Conservation (phyloP, 2,329 filamentous ascomycete species). For the Thielaviopsis populi region DNA sequence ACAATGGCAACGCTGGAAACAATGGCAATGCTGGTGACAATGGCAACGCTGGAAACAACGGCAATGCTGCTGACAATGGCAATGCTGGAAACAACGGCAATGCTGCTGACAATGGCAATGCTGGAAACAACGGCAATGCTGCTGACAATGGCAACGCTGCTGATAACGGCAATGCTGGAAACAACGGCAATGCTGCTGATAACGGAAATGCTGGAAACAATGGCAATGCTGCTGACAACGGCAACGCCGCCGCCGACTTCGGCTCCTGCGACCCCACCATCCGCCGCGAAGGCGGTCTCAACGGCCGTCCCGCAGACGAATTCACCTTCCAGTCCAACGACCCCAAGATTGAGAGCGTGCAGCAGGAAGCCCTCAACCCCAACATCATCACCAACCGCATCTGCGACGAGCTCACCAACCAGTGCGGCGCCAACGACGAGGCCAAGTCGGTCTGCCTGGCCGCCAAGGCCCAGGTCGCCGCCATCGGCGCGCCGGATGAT, state of each 20-base stretch:
- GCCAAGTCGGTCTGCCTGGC: slow-evolving; percentile 38
- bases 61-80: slow-evolving; percentile 19
- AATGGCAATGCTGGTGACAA: too few species aligned
- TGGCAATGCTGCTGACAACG: slow-evolving; percentile 19
- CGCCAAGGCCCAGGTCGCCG: slow-evolving; percentile 31
- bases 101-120: neutral
- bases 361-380: slow-evolving; percentile 54
- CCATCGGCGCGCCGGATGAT: slow-evolving; percentile 16
- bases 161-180: slow-evolving; percentile 19
- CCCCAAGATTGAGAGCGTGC: slow-evolving; percentile 40
- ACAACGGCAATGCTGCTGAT: slow-evolving; percentile 17
- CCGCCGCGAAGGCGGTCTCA: slow-evolving; percentile 43
- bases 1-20: slow-evolving; percentile 20
- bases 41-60: slow-evolving; percentile 16
- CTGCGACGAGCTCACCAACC: slow-evolving; percentile 53
- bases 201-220: neutral
- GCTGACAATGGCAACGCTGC: slow-evolving; percentile 21
- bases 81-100: slow-evolving; percentile 12
- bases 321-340: slow-evolving; percentile 56
- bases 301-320: slow-evolving; percentile 41
- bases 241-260: slow-evolving; percentile 31
- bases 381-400: slow-evolving; percentile 61
- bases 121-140: neutral
- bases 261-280: slow-evolving; percentile 41
- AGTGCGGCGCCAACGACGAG: slow-evolving; percentile 46